Evolutionary conservation across 768 basidiomycete genomes (phyloP), one percentile per base, ranked within the genome.

Genomic region (Russula ochroleuca): DNA sequence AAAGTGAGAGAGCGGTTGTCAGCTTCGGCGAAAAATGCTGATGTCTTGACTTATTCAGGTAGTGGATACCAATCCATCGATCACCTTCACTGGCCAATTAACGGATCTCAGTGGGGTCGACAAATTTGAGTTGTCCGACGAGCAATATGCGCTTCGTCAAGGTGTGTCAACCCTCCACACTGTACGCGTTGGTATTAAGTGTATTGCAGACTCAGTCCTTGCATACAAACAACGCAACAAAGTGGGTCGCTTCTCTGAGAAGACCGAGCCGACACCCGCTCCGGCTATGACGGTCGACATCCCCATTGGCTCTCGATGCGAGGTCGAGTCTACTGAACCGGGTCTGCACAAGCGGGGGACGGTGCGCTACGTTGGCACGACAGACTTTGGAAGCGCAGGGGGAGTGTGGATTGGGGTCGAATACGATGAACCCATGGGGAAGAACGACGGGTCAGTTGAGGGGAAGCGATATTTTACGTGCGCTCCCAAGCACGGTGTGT

Each of bases 371-470:
- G 86, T 94, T 31, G 96, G 96, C 0, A 73, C 77, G 41, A 92
- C 94, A 0, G 79, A 81, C 61, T 97, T 98, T 71, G 84, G 83
- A 11, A 83, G 80, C 63, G 82, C 78, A 15, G 72, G 74, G 4
- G 84, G 87, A 0, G 74, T 84, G 0, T 98, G 95, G 95, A 82
- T 98, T 1, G 96, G 96, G 0, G 79, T 98, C 21, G 92, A 96
- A 73, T 92, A 94, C 71, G 96, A 98, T 71, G 96, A 98, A 70
- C 95, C 96, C 3, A 80, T 92, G 25, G 96, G 96, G 13, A 98
- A 95, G 77, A 94, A 95, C 66, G 90, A 98, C 73, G 96, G 96
- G 67, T 96, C 94, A 0, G 88, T 96, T 3, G 82, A 93, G 70
- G 93, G 91, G 1, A 84, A 86, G 66, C 78, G 79, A n/a, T 98